These are phyloP conservation scores for Geotrichum histeridarum DNA, from an alignment of 1,139 yeast species.

Conservation along the genomic window DNA sequence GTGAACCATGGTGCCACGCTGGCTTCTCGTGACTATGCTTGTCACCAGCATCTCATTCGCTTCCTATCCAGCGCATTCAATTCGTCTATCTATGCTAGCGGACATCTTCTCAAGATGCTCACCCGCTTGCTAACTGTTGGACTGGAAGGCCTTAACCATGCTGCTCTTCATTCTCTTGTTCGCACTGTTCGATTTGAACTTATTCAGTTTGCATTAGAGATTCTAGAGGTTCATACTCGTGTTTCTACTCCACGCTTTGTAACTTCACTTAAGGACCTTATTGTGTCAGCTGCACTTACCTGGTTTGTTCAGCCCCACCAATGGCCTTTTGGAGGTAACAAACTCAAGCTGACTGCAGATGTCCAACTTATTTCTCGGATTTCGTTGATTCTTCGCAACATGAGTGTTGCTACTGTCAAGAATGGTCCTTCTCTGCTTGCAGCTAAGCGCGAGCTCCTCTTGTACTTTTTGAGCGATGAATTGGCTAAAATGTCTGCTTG, in stretches of 20 bases:
- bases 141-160: constrained; percentile 47
- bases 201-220: constrained; percentile 60
- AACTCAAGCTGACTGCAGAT: constrained; percentile 66
- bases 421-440: background rate
- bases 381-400: constrained; percentile 21
- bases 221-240: constrained; percentile 51
- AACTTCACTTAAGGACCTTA: constrained; percentile 44
- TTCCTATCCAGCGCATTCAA: constrained; percentile 78
- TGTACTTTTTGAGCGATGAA: constrained; percentile 71
- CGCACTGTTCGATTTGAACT: constrained; percentile 71
- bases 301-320: constrained; percentile 68
- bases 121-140: constrained; percentile 60
- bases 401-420: constrained; percentile 17
- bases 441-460: constrained; percentile 47
- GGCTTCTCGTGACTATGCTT: constrained; percentile 54
- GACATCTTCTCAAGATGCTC: constrained; percentile 63
- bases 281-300: constrained; percentile 62
- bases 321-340: constrained; percentile 84
- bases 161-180: constrained; percentile 79
- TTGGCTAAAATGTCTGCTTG: constrained; percentile 67
- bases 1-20: constrained; percentile 50
- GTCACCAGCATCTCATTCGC: constrained; percentile 65
- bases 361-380: constrained; percentile 45
- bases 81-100: constrained; percentile 70
- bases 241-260: constrained; percentile 37